Evolutionary conservation across 2,329 filamentous ascomycete genomes (phyloP).

Genomic region (Alternaria infectoria): DNA sequence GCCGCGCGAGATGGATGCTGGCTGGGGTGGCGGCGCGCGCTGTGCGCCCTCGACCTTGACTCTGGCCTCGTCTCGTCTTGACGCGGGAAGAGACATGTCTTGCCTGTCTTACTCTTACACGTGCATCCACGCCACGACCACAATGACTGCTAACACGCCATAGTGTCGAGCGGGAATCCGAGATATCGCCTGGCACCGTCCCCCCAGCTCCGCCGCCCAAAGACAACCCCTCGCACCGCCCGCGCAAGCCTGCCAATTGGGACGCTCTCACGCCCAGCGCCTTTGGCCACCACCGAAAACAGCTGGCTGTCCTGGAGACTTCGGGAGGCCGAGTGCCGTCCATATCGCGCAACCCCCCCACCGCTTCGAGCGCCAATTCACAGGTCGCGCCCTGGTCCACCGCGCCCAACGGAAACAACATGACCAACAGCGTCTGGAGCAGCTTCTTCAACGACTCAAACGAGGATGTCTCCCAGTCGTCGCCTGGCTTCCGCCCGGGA

Average conservation of each 20-base stretch:
- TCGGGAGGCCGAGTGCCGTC: constrained; percentile 63
- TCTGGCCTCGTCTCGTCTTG: constrained; percentile 17
- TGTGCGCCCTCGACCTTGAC: constrained; percentile 22
- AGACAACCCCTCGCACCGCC: constrained; percentile 38
- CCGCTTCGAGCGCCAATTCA: constrained; percentile 59
- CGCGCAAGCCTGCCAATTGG: constrained; percentile 56
- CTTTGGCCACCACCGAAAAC: constrained; percentile 73
- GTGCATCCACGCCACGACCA: constrained; percentile 11
- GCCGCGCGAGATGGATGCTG: constrained; percentile 1
- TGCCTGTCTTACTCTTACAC: constrained; percentile 31
- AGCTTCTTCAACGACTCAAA: constrained; percentile 79
- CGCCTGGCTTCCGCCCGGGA: constrained; percentile 70
- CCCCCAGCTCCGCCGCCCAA: constrained; percentile 46
- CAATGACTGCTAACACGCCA: constrained; percentile 33
- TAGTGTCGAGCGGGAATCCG: constrained; percentile 55
- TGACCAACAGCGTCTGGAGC: constrained; percentile 54
- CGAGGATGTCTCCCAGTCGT: constrained; percentile 74
- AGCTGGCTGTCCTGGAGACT: constrained; percentile 71
- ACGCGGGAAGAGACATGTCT: constrained; percentile 11
- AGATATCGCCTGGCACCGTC: constrained; percentile 50
- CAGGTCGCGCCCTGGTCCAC: constrained; percentile 60
- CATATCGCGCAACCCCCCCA: constrained; percentile 64
- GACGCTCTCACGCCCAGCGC: constrained; percentile 64
- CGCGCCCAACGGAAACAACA: constrained; percentile 44
- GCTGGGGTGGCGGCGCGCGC: constrained; percentile 19